Base-by-base conservation (phyloP, 805 yeast genomes). In the Brettanomyces sp. region DNA sequence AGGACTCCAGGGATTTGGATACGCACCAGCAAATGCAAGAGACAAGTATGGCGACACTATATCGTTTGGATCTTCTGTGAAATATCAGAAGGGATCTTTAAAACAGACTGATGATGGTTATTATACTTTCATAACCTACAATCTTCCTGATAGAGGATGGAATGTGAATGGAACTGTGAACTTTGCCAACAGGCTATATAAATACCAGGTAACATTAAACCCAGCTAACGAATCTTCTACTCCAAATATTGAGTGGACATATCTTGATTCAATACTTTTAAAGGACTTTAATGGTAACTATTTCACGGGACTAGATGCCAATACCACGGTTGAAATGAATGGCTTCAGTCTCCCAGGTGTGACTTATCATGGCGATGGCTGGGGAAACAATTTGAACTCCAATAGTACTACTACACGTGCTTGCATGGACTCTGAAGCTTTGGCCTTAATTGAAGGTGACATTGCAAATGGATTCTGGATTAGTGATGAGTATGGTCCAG, bases 401-500 rank as follows among this genome's bases (percentile, higher is more conserved):
- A 37, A 47, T 5, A 24, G 42, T 1, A 49, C 55, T 8, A 55
- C 62, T 5, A 58, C 63, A 7, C 47, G 56, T n/a, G 56, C 61
- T 5, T 59, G 63, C 34, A 45, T 62, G 30, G 66, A 62, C 45
- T 51, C 65, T 5, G 65, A 62, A 47, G 53, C 60, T 18, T 36
- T 62, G 25, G 49, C 56, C 32, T 49, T 62, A 7, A 48, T 62
- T 43, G 50, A 51, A 25, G 65, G 65, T 41, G 59, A 57, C 39
- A 55, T 61, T 37, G 36, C 45, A 30, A 59, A 61, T 38, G 66
- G 66, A 2, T 62, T 62, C 48, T 60, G 65, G 65, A 55, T 62
- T 41, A 47, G 60, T 39, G 66, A 62, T 48, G 66, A 61, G 45
- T 62, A 62, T 43, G 66, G 66, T 4, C 66, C 66, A n/a, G 55